Conservation (phyloP, 225 moss, liverwort and hornwort species). For the Straminergon stramineum region DNA sequence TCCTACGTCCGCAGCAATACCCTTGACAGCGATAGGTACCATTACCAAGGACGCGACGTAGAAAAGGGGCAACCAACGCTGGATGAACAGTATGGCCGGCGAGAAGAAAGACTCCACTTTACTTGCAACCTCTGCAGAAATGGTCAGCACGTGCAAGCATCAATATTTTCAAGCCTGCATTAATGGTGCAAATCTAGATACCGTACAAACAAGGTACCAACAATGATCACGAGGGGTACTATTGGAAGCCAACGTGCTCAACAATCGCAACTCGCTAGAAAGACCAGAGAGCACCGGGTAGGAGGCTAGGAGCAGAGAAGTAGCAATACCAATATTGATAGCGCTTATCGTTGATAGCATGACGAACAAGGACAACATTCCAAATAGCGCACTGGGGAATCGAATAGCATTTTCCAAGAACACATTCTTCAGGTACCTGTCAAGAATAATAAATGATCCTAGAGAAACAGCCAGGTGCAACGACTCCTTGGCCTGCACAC, state of each 20-base stretch:
- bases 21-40: slow-evolving; percentile 83
- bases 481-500: slow-evolving; percentile 67
- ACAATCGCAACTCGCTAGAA: background rate
- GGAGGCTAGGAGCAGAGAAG: background rate
- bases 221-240: background rate
- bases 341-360: slow-evolving; percentile 29
- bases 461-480: slow-evolving; percentile 74
- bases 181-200: background rate
- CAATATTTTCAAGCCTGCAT: slow-evolving; percentile 11
- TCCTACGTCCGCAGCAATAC: slow-evolving; percentile 66
- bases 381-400: slow-evolving; percentile 94
- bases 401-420: slow-evolving; percentile 66
- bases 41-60: slow-evolving; percentile 94
- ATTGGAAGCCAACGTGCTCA: background rate
- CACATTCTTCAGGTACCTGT: slow-evolving; percentile 56
- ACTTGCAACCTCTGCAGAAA: slow-evolving; percentile 40
- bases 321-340: slow-evolving; percentile 38
- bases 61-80: slow-evolving; percentile 97
- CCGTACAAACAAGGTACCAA: background rate
- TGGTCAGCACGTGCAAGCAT: background rate
- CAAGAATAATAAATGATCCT: slow-evolving; percentile 61
- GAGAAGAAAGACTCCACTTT: slow-evolving; percentile 67
- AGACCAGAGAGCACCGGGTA: background rate
- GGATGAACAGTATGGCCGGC: slow-evolving; percentile 80
- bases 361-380: slow-evolving; percentile 62